Base-by-base conservation (phyloP, 139 green algal species). In the Coelastrella sp. region DNA sequence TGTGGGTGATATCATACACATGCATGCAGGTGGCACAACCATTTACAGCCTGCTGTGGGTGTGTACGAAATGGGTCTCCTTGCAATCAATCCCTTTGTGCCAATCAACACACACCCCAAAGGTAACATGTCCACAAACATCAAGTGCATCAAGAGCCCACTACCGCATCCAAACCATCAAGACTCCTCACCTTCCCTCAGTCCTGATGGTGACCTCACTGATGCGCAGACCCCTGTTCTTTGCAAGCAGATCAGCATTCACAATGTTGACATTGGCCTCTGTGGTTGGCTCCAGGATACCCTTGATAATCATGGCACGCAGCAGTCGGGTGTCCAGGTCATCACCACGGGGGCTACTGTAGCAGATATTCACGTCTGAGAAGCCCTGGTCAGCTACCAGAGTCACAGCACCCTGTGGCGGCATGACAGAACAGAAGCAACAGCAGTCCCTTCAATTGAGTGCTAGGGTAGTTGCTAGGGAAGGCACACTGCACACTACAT, bases 221-320 rank as follows among this genome's bases (percentile, higher is more conserved):
- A 93, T 73, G 53, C 80, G 85, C 66, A 99, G 86, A 53, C 96
- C 96, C 32, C 97, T 83, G 67, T 96, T 93, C 90, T 97, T 94
- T 67, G 96, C 95, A 72, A 98, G 88, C 78, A 99, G 92, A 92
- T 99, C 96, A 3, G 96, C 96, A 84, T 99, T 99, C 15, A 99
- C 82, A 60, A 87, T 73, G 82, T 87, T 87, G 82, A 91, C 89
- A 19, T 84, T 91, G 48, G 79, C 80, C 59, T 86, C 93, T 48
- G 91, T 94, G 82, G 89, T 90, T 43, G 90, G 76, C 90, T 97
- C 93, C 63, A 98, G 85, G 57, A 97, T 92, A 59, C 94, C 94
- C 90, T 98, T 98, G 88, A 98, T 92, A 7, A 98, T 94, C 90
- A 96, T 98, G 79, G 96, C 96, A 35, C 96, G 91, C 89, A 99